Evolutionary conservation across 371 early-diverging fungal species (phyloP), one percentile per base, ranked within the genome.

Genomic region (Paraphysoderma sedebokerense): DNA sequence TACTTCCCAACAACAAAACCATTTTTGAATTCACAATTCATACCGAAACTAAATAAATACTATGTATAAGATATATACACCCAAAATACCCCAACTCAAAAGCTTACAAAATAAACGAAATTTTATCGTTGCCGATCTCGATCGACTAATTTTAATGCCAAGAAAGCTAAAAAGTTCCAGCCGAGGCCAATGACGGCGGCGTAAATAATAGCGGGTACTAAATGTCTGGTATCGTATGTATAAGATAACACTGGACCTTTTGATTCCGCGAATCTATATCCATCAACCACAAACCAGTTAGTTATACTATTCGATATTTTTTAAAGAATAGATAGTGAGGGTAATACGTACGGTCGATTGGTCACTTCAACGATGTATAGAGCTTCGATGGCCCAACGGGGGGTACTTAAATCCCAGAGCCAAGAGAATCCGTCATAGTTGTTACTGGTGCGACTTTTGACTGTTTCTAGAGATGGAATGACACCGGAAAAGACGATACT

Each of bases 311-410:
- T 17, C 28, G 9, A 53, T 2, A 9, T 35, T 31, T 48, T 5
- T 3, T 0, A n/a, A 4, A 13, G 8, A 4, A 20, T 23, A 24
- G 23, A 26, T 2, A 19, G 22, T 15, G 19, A 15, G 35, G 45
- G 24, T 1, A 36, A 45, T 44, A 51, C 31, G 20, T 41, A 68
- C 20, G 28, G 49, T 22, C 71, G 32, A 2, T 65, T 66, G 19
- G 48, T 49, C 13, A 65, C 47, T 50, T 72, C 73, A 27, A 50
- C 55, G 38, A 72, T 38, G 38, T 66, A 73, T 23, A 68, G 50
- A 3, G 70, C 64, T 37, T 68, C 70, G 37, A 73, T 61, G 7
- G 72, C 71, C 53, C 52, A 61, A 8, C 44, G 38, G 6, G 20
- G 23, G 15, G 42, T 28, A 7, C 12, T 9, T 48, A 44, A 19